Evolutionary conservation across 768 basidiomycete species (phyloP).

Genomic region (Tricholoma bakamatsutake): DNA sequence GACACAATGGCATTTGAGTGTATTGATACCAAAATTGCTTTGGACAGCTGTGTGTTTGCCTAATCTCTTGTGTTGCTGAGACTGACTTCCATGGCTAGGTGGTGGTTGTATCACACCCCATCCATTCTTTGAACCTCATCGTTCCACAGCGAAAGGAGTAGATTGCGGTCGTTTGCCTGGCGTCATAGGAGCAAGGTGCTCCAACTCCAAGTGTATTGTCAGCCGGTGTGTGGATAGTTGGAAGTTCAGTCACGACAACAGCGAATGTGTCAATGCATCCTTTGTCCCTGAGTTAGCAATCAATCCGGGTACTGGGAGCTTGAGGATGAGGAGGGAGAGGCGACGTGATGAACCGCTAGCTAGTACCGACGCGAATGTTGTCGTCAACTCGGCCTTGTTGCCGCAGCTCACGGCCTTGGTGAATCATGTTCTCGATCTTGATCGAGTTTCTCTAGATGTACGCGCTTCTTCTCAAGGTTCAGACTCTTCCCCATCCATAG

Average conservation of each 20-base stretch:
- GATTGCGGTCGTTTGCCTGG: conserved; percentile 27
- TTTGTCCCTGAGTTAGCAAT: background rate
- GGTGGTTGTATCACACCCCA: conserved; percentile 35
- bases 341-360: conserved; percentile 5
- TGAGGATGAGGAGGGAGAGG: conserved; percentile 15
- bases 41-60: conserved; percentile 33
- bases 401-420: conserved; percentile 15
- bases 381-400: conserved; percentile 14
- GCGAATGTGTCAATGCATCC: conserved; percentile 14
- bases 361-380: conserved; percentile 5
- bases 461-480: background rate
- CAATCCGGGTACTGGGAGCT: conserved; percentile 7
- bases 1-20: conserved; percentile 31
- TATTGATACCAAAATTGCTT: conserved; percentile 26
- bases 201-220: conserved; percentile 22
- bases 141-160: conserved; percentile 12
- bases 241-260: conserved; percentile 15
- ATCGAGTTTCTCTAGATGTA: conserved; percentile 1
- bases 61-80: background rate
- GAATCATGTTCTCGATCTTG: conserved; percentile 17
- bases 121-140: conserved; percentile 21
- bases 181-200: conserved; percentile 18
- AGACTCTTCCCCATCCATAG: conserved; percentile 4
- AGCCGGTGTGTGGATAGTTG: conserved; percentile 24
- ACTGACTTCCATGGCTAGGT: conserved; percentile 18